Percentiles rank a stretch among this genome's conserved stretches.
These are phyloP conservation scores for Allomyces macrogynus DNA, from an alignment of 192 early-diverging fungal genomes.

Conservation along the genomic window DNA sequence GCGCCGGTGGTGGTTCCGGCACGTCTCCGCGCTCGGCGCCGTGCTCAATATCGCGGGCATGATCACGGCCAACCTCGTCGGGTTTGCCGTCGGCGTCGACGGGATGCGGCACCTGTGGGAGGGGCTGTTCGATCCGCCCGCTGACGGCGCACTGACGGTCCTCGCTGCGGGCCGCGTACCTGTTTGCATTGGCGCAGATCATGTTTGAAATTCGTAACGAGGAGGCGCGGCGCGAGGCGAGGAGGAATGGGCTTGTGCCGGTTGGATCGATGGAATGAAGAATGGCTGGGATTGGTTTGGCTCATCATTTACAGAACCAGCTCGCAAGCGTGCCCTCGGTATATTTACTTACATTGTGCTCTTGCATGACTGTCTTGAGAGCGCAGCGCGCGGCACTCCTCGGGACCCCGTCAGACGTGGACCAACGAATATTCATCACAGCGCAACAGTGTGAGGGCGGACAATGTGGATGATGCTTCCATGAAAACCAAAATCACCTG, in stretches of 20 bases:
- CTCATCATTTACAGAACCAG: too few species aligned
- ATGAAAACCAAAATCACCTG: too few species aligned
- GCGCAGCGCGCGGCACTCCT: too few species aligned
- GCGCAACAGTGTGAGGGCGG: too few species aligned
- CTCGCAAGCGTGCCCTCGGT: too few species aligned
- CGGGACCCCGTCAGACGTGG: too few species aligned
- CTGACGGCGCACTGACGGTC: conserved; percentile 18
- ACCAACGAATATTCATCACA: too few species aligned
- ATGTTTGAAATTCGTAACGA: conserved; percentile 65
- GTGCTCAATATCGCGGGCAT: conserved; percentile 75
- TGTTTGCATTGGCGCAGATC: conserved; percentile 48
- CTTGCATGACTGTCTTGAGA: too few species aligned
- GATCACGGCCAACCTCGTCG: conserved; percentile 93
- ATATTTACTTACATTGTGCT: too few species aligned
- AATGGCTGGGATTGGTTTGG: too few species aligned
- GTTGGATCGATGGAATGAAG: background rate
- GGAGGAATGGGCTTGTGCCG: background rate
- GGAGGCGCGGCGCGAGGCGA: conserved; percentile 26
- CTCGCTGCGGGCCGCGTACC: conserved; percentile 18
- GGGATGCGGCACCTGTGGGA: conserved; percentile 54
- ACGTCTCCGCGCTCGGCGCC: conserved; percentile 61
- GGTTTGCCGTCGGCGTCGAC: conserved; percentile 76
- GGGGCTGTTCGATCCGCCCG: conserved; percentile 29
- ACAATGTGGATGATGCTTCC: too few species aligned
- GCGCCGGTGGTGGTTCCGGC: conserved; percentile 37